Evolutionary conservation across 225 moss, liverwort and hornwort genomes (phyloP).

Genomic region (Antitrichia curtipendula): DNA sequence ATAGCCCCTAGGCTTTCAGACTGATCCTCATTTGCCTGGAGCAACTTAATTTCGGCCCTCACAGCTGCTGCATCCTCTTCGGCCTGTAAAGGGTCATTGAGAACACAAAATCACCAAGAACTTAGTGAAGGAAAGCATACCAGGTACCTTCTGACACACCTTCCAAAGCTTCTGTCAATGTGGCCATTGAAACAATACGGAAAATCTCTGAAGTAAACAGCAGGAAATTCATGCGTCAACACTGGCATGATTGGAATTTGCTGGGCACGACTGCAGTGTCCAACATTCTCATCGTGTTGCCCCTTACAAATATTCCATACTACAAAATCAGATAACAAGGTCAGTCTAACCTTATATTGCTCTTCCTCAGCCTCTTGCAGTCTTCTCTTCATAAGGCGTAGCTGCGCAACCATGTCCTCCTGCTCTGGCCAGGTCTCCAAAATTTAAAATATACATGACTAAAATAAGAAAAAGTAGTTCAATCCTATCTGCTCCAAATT

Average conservation of each 20-base stretch:
- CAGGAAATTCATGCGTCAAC: neutral
- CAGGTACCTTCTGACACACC: neutral
- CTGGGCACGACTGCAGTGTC: neutral
- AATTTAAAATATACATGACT: neutral
- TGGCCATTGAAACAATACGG: neutral
- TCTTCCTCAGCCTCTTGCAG: slow-evolving; percentile 97
- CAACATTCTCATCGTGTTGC: neutral
- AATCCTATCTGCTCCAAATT: neutral
- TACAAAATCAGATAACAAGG: neutral
- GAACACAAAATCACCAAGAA: neutral
- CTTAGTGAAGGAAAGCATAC: neutral
- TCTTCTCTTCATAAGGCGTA: slow-evolving; percentile 74
- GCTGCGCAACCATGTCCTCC: slow-evolving; percentile 86
- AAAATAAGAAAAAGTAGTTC: neutral
- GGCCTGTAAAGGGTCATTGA: slow-evolving; percentile 32
- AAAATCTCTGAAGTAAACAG: neutral
- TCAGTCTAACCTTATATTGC: slow-evolving; percentile 64
- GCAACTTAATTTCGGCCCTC: slow-evolving; percentile 72
- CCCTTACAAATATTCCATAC: neutral
- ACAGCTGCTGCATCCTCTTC: slow-evolving; percentile 91
- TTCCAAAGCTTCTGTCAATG: neutral
- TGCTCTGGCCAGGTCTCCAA: slow-evolving; percentile 26
- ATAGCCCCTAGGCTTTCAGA: slow-evolving; percentile 36
- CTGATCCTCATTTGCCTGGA: slow-evolving; percentile 67
- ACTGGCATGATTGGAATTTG: neutral